Base-by-base conservation (phyloP, 192 early-diverging fungal species). In the Umbelopsis isabellina region DNA sequence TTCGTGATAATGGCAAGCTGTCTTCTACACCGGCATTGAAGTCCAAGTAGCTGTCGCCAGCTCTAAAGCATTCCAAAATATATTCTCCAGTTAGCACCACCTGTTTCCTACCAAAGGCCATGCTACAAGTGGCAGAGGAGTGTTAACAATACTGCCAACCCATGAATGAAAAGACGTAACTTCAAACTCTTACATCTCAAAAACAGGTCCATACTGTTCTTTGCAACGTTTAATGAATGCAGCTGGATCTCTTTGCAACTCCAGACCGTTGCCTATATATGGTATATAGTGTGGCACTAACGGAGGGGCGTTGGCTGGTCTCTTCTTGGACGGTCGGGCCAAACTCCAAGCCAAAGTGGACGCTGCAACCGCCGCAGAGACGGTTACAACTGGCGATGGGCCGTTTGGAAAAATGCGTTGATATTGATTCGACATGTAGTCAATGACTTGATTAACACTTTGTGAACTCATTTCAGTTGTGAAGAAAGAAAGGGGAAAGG, bases 1-100 rank as follows among this genome's bases (percentile, higher is more conserved):
- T 41, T 16, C 53, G 67, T 5, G 18, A 20, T 2, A 66, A 33
- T 11, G 73, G 73, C 27, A 74, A n/a, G 45, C 65, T 15, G 20
- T 55, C 64, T 25, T 68, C 48, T 23, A 74, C 64, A 21, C 73
- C 73, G n/a, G 47, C 35, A 13, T 16, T 61, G 37, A 74, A 74
- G 65, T 47, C 58, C 22, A 74, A 55, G 20, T 49, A 55, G 23
- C 45, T 52, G 37, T 30, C 52, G 2, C 53, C 41, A 27, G 53
- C n/a, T 5, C 47, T 61, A 30, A 74, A 58, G 25, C 68, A 27
- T 21, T 74, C 73, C 1, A 20, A n/a, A 49, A 74, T 58, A 8
- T 50, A 45, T 13, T 35, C n/a, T 13, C 73, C 73, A 35, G 67
- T 69, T 0, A 58, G 58, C 1, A 74, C 67, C 9, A 48, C 46